Conservation (phyloP, 73 alveolate genomes). For the Paraurostyla sp. region DNA sequence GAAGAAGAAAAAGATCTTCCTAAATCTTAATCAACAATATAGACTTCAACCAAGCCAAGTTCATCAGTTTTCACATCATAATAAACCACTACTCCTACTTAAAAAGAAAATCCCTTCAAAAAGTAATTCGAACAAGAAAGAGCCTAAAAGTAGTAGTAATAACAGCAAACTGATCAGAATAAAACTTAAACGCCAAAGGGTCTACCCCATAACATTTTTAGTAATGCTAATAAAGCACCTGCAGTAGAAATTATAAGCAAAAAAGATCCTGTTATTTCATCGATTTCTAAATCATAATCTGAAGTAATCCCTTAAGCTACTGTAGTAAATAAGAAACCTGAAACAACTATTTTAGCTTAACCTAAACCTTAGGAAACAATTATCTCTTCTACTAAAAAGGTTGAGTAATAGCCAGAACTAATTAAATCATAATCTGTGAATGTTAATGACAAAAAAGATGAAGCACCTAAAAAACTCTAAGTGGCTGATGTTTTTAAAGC, state of each 20-base stretch:
- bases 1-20: not conserved
- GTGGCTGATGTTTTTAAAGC: constrained; percentile 16
- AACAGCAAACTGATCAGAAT: not conserved
- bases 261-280: not conserved
- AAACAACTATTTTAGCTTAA: not conserved
- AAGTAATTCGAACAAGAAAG: constrained; percentile 34
- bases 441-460: constrained; percentile 25
- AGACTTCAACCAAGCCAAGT: not conserved
- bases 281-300: not conserved
- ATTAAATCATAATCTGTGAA: not conserved
- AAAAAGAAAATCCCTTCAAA: constrained; percentile 16
- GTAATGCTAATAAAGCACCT: not conserved
- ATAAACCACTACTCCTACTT: not conserved
- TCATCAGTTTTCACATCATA: not conserved
- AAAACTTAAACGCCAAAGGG: not conserved
- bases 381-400: not conserved
- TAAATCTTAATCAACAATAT: not conserved
- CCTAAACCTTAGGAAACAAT: not conserved
- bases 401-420: constrained; percentile 1
- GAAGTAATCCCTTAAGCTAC: not conserved
- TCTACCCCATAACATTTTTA: not conserved
- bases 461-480: constrained; percentile 17
- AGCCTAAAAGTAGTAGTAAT: not conserved
- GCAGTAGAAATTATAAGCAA: not conserved
- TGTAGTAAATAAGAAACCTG: not conserved